phyloP scores from a whole-genome alignment of 345 rosid genomes.

The Hevea brasiliensis region DNA sequence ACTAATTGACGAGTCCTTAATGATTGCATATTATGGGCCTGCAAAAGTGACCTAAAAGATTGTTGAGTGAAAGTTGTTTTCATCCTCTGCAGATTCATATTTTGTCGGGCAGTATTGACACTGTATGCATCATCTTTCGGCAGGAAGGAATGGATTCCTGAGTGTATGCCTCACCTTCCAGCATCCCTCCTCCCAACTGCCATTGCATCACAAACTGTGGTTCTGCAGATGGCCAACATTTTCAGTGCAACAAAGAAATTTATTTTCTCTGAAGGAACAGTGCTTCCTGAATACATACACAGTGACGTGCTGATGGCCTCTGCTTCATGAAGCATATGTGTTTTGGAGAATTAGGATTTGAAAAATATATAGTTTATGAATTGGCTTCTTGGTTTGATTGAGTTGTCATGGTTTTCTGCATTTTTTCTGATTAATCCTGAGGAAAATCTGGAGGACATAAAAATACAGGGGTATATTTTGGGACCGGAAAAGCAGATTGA shows the following conservation, averaged over 20 bases:
- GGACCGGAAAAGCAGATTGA: too few relatives aligned
- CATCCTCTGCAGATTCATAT: slow-evolving; percentile 59
- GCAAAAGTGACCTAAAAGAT: neutral
- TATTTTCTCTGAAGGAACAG: slow-evolving; percentile 45
- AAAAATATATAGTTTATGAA: neutral
- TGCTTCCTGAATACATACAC: slow-evolving; percentile 24
- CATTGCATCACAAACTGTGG: slow-evolving; percentile 40
- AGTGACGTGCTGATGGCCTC: slow-evolving; percentile 25
- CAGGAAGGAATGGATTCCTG: slow-evolving; percentile 68
- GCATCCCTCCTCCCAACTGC: slow-evolving; percentile 45
- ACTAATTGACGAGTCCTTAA: too few relatives aligned
- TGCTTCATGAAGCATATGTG: slow-evolving; percentile 14
- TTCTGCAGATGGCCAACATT: slow-evolving; percentile 59
- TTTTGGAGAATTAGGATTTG: neutral
- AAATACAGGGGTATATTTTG: too few relatives aligned
- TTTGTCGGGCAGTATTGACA: slow-evolving; percentile 68
- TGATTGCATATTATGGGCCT: too few relatives aligned
- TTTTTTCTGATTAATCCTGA: neutral
- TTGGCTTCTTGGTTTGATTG: slow-evolving; percentile 4
- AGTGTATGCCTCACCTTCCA: slow-evolving; percentile 75
- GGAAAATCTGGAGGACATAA: neutral
- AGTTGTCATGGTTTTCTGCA: neutral
- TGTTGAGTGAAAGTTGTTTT: neutral
- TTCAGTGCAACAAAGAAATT: slow-evolving; percentile 61
- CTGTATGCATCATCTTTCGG: slow-evolving; percentile 46